Base-by-base conservation (phyloP, 2,329 filamentous ascomycete genomes). In the Lecanicillium sp. region DNA sequence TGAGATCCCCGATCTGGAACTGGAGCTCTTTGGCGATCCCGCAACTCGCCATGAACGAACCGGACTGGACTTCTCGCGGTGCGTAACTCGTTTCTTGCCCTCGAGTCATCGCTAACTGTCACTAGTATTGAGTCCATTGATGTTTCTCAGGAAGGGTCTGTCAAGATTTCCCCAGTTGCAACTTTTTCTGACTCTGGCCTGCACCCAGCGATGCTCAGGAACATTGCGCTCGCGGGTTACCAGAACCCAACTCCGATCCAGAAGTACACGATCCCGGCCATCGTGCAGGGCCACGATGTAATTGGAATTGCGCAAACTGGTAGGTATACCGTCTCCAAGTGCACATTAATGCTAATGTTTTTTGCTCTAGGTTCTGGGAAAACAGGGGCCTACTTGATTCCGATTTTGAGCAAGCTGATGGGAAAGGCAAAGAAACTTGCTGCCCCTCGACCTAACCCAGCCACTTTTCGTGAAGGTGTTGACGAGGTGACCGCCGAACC, bases 261-360 rank as follows among this genome's bases (percentile, higher is more conserved):
- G 56, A 76, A 78, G 15, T 95, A 85, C 57, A 80, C 79, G 4
- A 76, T 96, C 20, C 88, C 92, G 0, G 80, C 89, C 0, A 80
- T 96, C 31, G 63, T 85, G 16, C 66, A 73, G 35, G 84, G 84
- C 2, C 69, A 84, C 48, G 92, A 98, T 59, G 68, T 96, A 20
- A 85, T 96, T 48, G 89, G 82, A 3, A 78, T 92, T 51, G 88
- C 92, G 8, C 90, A 96, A 63, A 98, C 92, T 34, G 90, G 90
- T 94, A 67, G 59, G 75, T 63, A n/a, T 18, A 5, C 37, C 11
- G 14, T 12, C 29, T 22, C 15, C 3, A 3, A 17, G 15, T 8
- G 36, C 18, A 19, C 32, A 16, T 12, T 18, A 11, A n/a, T 36
- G 11, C 9, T 33, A 40, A 5, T 41, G 30, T 11, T 40, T 31